Conservation (phyloP, 192 early-diverging fungal genomes). For the Podila epicladia region DNA sequence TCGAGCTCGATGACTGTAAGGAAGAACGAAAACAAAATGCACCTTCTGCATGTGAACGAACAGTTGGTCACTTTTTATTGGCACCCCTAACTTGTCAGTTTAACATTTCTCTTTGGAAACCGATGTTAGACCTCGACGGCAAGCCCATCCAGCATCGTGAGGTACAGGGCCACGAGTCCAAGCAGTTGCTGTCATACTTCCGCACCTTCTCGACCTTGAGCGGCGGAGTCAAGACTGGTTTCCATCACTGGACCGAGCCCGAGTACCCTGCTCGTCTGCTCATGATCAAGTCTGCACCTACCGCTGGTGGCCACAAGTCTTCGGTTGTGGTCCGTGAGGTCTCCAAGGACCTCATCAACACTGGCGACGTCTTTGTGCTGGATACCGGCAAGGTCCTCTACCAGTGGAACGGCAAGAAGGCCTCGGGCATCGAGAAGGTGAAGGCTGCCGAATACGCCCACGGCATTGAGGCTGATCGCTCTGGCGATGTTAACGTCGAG, state of each 20-base stretch:
- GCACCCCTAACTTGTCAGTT: background rate
- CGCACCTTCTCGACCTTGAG: slow-evolving; percentile 59
- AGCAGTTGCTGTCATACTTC: slow-evolving; percentile 75
- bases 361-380: slow-evolving; percentile 81
- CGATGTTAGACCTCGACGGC: slow-evolving; percentile 62
- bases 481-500: slow-evolving; percentile 63
- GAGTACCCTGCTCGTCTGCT: slow-evolving; percentile 61
- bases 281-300: slow-evolving; percentile 59
- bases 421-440: slow-evolving; percentile 72
- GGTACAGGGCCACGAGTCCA: slow-evolving; percentile 75
- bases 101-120: background rate
- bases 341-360: slow-evolving; percentile 62
- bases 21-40: background rate
- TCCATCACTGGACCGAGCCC: slow-evolving; percentile 70
- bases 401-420: slow-evolving; percentile 74
- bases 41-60: too few species aligned
- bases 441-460: slow-evolving; percentile 75
- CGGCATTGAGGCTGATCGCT: slow-evolving; percentile 68
- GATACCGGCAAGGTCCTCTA: slow-evolving; percentile 72
- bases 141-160: slow-evolving; percentile 82
- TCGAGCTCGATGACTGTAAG: slow-evolving; percentile 78
- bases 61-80: background rate
- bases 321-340: slow-evolving; percentile 72
- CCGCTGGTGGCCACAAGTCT: slow-evolving; percentile 45
- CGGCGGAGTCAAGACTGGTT: slow-evolving; percentile 80